Evolutionary conservation across 2,329 filamentous ascomycete species (phyloP), one percentile per base, ranked within the genome.

Genomic region (Xylaria sp.): DNA sequence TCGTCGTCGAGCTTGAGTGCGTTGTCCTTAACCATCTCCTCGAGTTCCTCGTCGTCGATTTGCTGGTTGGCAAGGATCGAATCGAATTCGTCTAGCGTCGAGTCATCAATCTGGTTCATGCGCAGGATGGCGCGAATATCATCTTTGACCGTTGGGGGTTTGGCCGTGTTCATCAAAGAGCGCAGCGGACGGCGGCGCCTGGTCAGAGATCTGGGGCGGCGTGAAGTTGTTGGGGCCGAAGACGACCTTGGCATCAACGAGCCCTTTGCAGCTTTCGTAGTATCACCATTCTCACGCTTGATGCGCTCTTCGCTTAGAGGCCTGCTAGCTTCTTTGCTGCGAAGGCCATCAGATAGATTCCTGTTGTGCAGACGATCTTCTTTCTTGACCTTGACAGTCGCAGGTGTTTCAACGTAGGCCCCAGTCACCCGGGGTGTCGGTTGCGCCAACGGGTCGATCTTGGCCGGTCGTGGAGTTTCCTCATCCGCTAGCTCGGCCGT

Each of bases 21-120:
- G 16, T 54, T 63, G 29, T 66, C 62, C 22, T 65, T 62, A 11
- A 69, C 61, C 44, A 69, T 63, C 43, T 65, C 48, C 50, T 69
- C 57, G 2, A 65, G 59, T 43, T 69, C 65, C 20, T 64, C 57
- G 20, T 65, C 62, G 34, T 69, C 60, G 39, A 66, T 57, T 52
- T 71, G 72, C 46, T 70, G 70, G n/a, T 71, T 72, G 24, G 68
- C 66, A 21, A 84, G 63, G 38, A 84, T 70, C 22, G 80, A 77
- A 52, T 80, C 80, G 24, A 85, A 71, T 56, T 85, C 80, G 44
- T 85, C 82, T n/a, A 84, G 67, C 0, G 82, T 85, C 1, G 80
- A 83, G 61, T 85, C 83, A 17, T 85, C 82, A 21, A 84, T 78
- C 48, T 83, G 75, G 61, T 84, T 77, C 41, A 70, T 71, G 16